Conservation (phyloP, 1,284 basidiomycete genomes). For the Cutaneotrichosporon cavernicola region DNA sequence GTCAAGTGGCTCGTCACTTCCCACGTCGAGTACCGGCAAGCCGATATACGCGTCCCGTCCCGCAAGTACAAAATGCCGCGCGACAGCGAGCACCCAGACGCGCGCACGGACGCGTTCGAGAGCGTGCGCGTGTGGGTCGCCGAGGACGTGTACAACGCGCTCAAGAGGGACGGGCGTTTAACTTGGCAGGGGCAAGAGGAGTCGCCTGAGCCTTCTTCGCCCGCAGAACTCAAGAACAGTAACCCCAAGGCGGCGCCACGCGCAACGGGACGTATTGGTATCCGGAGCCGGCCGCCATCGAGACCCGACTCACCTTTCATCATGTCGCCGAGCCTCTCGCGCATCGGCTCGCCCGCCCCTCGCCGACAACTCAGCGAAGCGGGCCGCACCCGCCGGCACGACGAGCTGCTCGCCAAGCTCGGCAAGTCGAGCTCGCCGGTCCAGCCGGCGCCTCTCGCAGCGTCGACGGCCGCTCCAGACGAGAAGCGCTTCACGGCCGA, state of each 20-base stretch:
- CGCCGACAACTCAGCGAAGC: slow-evolving; percentile 22
- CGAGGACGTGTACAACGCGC: slow-evolving; percentile 14
- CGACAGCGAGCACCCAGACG: slow-evolving; percentile 27
- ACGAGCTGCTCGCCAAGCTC: slow-evolving; percentile 25
- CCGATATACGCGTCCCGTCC: slow-evolving; percentile 18
- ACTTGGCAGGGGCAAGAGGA: slow-evolving; percentile 19
- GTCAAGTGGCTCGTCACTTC: slow-evolving; percentile 19
- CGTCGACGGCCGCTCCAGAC: background rate
- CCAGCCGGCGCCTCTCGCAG: background rate
- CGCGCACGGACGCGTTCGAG: slow-evolving; percentile 18
- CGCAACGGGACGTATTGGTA: slow-evolving; percentile 11
- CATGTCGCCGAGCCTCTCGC: slow-evolving; percentile 10
- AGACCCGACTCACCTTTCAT: slow-evolving; percentile 19
- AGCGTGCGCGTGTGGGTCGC: slow-evolving; percentile 21
- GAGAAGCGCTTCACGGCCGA: background rate
- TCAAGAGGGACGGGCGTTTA: slow-evolving; percentile 19
- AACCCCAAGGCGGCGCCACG: background rate
- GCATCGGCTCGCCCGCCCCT: slow-evolving; percentile 16
- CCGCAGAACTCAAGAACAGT: background rate
- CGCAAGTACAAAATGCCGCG: slow-evolving; percentile 26
- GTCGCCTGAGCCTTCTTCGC: background rate
- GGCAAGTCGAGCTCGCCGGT: background rate
- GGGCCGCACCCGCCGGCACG: slow-evolving; percentile 21
- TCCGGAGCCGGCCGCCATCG: slow-evolving; percentile 3
- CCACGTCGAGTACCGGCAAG: slow-evolving; percentile 16